These are phyloP conservation scores for Nasturtium officinale DNA, from an alignment of 345 rosid species.

Conservation along the genomic window DNA sequence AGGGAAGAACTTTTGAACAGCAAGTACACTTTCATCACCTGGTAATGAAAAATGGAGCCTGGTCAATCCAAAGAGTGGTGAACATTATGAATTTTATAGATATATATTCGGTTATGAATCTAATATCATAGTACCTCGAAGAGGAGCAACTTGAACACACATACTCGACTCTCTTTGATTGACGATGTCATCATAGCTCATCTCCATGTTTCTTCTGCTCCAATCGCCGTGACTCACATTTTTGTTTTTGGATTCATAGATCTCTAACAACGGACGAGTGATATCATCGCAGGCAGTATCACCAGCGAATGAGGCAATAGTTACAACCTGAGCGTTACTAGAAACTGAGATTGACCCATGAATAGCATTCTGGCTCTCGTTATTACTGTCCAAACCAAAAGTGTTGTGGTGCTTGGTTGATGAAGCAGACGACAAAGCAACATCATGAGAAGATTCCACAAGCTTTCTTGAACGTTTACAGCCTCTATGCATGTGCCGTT, in stretches of 20 bases:
- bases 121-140: constrained; percentile 30
- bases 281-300: constrained; percentile 2
- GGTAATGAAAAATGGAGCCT: constrained; percentile 21
- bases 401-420: constrained; percentile 24
- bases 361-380: constrained; percentile 22
- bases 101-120: neutral
- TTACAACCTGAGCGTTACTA: constrained; percentile 26
- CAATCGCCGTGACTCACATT: constrained; percentile 1
- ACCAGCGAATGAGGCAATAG: constrained; percentile 40
- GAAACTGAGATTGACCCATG: constrained; percentile 28
- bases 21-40: constrained; percentile 38
- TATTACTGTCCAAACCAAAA: constrained; percentile 30
- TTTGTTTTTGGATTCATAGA: constrained; percentile 24
- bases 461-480: constrained; percentile 87
- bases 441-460: constrained; percentile 58
- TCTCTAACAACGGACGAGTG: constrained; percentile 14
- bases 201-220: constrained; percentile 12
- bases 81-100: neutral
- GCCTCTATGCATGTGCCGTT: constrained; percentile 75
- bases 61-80: constrained; percentile 12
- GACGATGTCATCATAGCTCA: constrained; percentile 29
- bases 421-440: constrained; percentile 24
- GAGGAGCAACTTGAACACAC: constrained; percentile 11
- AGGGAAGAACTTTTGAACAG: constrained; percentile 36
- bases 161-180: constrained; percentile 26